A percentile compares a stretch with the other conserved stretches of the same genome.
These are phyloP conservation scores for Entelexis sorbosivorans DNA, from an alignment of 1,139 yeast species.

Conservation along the genomic window DNA sequence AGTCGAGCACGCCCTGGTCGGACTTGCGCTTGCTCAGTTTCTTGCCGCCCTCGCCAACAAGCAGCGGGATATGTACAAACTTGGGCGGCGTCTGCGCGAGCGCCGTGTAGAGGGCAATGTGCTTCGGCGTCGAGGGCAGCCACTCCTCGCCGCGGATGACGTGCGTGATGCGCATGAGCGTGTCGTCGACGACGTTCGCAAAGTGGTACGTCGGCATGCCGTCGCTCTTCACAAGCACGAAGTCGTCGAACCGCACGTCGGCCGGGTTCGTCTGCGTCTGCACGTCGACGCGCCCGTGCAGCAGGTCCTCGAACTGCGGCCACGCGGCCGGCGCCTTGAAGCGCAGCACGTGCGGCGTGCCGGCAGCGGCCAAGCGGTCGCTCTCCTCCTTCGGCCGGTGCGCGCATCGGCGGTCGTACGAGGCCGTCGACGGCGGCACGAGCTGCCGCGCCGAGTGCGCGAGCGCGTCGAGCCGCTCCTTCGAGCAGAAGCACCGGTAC, in stretches of 20 bases:
- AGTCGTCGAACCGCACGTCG: slow-evolving; percentile 80
- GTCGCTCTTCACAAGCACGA: slow-evolving; percentile 78
- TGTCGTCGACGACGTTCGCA: slow-evolving; percentile 93
- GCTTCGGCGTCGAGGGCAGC: slow-evolving; percentile 94
- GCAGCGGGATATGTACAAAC: slow-evolving; percentile 78
- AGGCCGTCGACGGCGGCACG: slow-evolving; percentile 82
- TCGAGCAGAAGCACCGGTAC: slow-evolving; percentile 75
- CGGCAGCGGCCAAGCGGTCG: slow-evolving; percentile 28
- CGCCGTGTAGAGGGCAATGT: slow-evolving; percentile 72
- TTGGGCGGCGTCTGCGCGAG: slow-evolving; percentile 66
- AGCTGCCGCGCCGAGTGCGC: slow-evolving; percentile 62
- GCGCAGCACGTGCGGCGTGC: slow-evolving; percentile 30
- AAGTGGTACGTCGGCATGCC: slow-evolving; percentile 93
- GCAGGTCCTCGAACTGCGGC: slow-evolving; percentile 54
- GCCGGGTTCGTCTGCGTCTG: slow-evolving; percentile 64
- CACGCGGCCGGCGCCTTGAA: slow-evolving; percentile 57
- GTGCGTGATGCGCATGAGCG: slow-evolving; percentile 82
- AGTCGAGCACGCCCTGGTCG: slow-evolving; percentile 43
- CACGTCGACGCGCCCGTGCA: slow-evolving; percentile 64
- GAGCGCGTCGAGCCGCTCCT: slow-evolving; percentile 58
- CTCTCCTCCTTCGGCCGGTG: slow-evolving; percentile 38
- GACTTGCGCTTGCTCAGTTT: slow-evolving; percentile 81
- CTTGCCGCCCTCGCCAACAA: slow-evolving; percentile 63
- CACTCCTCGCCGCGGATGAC: slow-evolving; percentile 97
- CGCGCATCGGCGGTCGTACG: slow-evolving; percentile 75